Evolutionary conservation across 164 flowering plant genomes (phyloP).

Genomic region (Buxus sempervirens): DNA sequence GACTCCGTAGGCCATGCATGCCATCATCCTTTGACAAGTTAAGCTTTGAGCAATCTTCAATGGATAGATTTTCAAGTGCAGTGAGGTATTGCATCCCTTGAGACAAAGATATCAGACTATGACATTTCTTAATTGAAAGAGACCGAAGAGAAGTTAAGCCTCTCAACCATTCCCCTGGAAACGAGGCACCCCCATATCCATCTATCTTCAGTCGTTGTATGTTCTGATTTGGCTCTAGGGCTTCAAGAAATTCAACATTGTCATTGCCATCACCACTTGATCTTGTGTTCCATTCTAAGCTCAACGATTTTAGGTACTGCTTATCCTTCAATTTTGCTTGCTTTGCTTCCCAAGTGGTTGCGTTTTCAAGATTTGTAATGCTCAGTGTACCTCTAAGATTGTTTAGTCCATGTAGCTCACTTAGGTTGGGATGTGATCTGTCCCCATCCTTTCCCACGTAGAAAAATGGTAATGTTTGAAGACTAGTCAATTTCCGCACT

Average conservation of each 20-base stretch:
- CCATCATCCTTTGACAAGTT: neutral
- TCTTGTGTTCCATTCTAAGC: neutral
- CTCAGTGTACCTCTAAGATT: neutral
- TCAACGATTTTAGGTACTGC: neutral
- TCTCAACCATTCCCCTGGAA: neutral
- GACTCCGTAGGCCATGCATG: neutral
- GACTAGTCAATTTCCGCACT: neutral
- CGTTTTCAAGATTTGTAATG: neutral
- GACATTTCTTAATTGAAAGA: neutral
- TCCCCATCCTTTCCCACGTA: neutral
- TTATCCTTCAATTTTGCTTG: neutral
- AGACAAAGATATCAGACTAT: neutral
- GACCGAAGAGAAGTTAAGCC: neutral
- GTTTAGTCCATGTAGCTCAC: neutral
- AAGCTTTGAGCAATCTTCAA: neutral
- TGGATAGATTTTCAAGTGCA: neutral
- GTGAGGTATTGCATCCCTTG: neutral
- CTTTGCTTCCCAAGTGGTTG: neutral
- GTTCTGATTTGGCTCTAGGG: neutral
- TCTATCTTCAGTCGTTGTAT: neutral
- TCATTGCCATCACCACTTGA: neutral
- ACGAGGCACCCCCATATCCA: neutral
- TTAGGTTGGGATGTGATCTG: neutral
- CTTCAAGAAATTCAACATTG: neutral
- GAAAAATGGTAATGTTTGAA: neutral